Base-by-base conservation (phyloP, 73 alveolate genomes). In the Paramecium biaurelia region DNA sequence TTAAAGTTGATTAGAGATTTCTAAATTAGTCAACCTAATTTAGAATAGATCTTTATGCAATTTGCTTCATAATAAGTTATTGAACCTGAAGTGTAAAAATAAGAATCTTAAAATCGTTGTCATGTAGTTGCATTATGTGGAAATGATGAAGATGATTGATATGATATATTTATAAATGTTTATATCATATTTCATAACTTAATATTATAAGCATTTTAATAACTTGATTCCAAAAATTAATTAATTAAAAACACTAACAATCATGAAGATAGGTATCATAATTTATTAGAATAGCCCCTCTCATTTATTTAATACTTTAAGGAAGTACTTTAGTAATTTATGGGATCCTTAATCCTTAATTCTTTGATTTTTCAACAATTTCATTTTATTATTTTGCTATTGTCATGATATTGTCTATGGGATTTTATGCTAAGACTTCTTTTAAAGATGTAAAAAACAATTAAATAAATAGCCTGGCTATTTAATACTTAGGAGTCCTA, bases 141-240 rank as follows among this genome's bases (percentile, higher is more conserved):
- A 79, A 43, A 43, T 79, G 74, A 79, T 45, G 74, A 79, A 79
- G 90, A 79, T 79, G 90, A 79, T 79, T 43, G 76, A 79, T 42
- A 53, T 53, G 6, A 53, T 53, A n/a, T 49, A n/a, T 11, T n/a
- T n/a, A n/a, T n/a, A n/a, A n/a, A n/a, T n/a, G n/a, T n/a, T n/a
- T n/a, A n/a, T n/a, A n/a, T n/a, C n/a, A n/a, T 53, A 53, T 53
- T 53, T 53, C 68, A 53, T n/a, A 53, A 20, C n/a, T 7, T 18
- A 45, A 45, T 45, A 45, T 11, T 45, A 45, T 45, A 45, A 6
- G 14, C 11, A 18, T 53, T 1, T 53, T 23, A 18, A 53, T 53
- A 53, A 18, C 1, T 32, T 18, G 68, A 53, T 53, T 53, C 68
- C 68, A 53, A 53, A 53, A 53, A 53, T 53, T 53, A 53, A 53